Percentiles rank a stretch among this genome's conserved stretches.
Evolutionary conservation across 768 basidiomycete genomes (phyloP).

Genomic region (Suillus decipiens): DNA sequence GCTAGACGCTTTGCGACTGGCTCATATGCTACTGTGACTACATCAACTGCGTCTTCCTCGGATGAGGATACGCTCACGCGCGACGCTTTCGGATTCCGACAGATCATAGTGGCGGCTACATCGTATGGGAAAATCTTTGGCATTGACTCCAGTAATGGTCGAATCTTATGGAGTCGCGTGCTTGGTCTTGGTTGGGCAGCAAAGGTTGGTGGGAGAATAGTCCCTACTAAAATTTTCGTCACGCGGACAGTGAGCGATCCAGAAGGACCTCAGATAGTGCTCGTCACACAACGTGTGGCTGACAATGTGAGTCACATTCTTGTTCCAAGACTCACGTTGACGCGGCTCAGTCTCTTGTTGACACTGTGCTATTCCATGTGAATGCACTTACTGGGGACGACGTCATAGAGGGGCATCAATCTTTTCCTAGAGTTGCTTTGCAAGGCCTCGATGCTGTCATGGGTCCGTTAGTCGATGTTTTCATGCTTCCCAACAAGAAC

Average conservation of each 20-base stretch:
- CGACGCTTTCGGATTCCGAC: constrained; percentile 85
- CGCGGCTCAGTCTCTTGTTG: constrained; percentile 51
- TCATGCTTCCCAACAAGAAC: constrained; percentile 45
- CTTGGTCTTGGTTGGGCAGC: constrained; percentile 73
- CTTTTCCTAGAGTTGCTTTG: constrained; percentile 38
- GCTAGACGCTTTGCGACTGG: constrained; percentile 70
- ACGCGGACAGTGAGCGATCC: constrained; percentile 46
- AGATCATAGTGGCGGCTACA: constrained; percentile 77
- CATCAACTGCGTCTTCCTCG: constrained; percentile 28
- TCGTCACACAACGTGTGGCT: constrained; percentile 62
- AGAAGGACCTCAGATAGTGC: constrained; percentile 53
- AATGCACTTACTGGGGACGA: constrained; percentile 82
- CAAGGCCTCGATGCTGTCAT: constrained; percentile 63
- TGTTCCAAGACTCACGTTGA: not conserved
- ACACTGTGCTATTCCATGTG: constrained; percentile 77
- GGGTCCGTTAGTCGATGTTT: constrained; percentile 61
- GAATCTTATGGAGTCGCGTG: constrained; percentile 77
- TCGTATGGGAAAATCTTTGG: constrained; percentile 76
- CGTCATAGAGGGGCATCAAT: constrained; percentile 19
- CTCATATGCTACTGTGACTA: constrained; percentile 53
- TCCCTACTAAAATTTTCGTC: constrained; percentile 64
- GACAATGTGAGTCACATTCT: constrained; percentile 52
- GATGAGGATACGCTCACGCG: constrained; percentile 47
- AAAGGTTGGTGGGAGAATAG: constrained; percentile 52
- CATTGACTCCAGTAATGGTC: constrained; percentile 77